phyloP scores from a whole-genome alignment of 257 asterid genomes.

The Echites panduratus region DNA sequence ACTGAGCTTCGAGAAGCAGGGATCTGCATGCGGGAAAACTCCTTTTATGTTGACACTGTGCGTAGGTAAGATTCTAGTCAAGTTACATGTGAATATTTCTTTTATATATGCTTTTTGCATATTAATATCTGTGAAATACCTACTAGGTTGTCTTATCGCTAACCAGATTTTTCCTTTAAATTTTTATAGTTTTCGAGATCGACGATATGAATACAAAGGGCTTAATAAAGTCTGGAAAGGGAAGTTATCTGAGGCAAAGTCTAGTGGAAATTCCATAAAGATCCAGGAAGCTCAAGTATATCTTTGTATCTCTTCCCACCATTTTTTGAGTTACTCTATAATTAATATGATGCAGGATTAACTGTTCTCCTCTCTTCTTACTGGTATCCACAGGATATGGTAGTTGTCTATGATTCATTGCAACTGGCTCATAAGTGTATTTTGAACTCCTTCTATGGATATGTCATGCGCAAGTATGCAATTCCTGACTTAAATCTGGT shows the following conservation, averaged over 20 bases:
- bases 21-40: slow-evolving; percentile 98
- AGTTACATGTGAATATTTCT: slow-evolving; percentile 1
- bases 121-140: not conserved
- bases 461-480: slow-evolving; percentile 96
- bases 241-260: slow-evolving; percentile 84
- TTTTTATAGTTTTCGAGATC: slow-evolving; percentile 84
- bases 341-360: not conserved
- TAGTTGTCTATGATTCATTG: slow-evolving; percentile 84
- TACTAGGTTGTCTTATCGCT: slow-evolving; percentile 6
- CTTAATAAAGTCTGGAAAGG: slow-evolving; percentile 99
- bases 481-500: slow-evolving; percentile 15
- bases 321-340: not conserved
- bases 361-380: slow-evolving; percentile 10
- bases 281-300: slow-evolving; percentile 96
- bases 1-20: slow-evolving; percentile 96
- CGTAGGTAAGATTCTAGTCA: slow-evolving; percentile 60
- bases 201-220: slow-evolving; percentile 95
- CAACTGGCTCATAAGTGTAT: slow-evolving; percentile 99
- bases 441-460: slow-evolving; percentile 97
- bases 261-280: slow-evolving; percentile 82
- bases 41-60: slow-evolving; percentile 95
- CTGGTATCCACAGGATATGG: slow-evolving; percentile 74
- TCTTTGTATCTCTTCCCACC: slow-evolving; percentile 11
- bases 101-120: not conserved
- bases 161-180: slow-evolving; percentile 10